These are phyloP conservation scores for Plenodomus tracheiphilus DNA, from an alignment of 2,329 filamentous ascomycete species.

Conservation along the genomic window DNA sequence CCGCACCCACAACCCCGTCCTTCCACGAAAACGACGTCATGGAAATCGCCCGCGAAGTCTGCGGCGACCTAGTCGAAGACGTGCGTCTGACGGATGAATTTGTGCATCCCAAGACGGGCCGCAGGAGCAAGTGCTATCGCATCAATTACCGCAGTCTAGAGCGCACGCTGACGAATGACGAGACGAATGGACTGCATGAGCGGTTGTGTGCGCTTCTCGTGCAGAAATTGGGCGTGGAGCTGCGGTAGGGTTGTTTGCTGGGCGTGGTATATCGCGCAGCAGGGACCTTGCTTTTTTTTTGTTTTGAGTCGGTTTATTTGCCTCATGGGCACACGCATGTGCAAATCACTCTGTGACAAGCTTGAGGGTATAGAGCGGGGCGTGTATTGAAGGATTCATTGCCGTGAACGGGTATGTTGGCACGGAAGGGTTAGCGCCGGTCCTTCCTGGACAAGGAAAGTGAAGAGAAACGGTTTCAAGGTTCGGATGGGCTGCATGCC, in stretches of 20 bases:
- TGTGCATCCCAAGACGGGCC: constrained; percentile 79
- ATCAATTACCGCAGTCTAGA: constrained; percentile 94
- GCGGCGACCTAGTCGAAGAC: constrained; percentile 84
- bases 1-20: constrained; percentile 18
- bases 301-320: neutral
- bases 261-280: too few relatives aligned
- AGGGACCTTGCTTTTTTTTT: too few relatives aligned
- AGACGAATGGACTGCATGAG: constrained; percentile 77
- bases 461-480: neutral
- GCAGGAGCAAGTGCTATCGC: constrained; percentile 86
- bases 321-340: neutral
- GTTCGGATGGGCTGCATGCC: too few relatives aligned
- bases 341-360: neutral
- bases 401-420: neutral
- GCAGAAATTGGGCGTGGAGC: constrained; percentile 73
- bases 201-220: constrained; percentile 68
- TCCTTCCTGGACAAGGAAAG: too few relatives aligned
- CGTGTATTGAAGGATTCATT: neutral
- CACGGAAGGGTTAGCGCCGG: neutral
- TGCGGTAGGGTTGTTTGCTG: constrained; percentile 60
- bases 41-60: constrained; percentile 85
- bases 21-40: constrained; percentile 98
- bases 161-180: constrained; percentile 81
- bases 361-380: neutral
- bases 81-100: constrained; percentile 85